Evolutionary conservation across 345 rosid species (phyloP).

Genomic region (Populus davidiana): DNA sequence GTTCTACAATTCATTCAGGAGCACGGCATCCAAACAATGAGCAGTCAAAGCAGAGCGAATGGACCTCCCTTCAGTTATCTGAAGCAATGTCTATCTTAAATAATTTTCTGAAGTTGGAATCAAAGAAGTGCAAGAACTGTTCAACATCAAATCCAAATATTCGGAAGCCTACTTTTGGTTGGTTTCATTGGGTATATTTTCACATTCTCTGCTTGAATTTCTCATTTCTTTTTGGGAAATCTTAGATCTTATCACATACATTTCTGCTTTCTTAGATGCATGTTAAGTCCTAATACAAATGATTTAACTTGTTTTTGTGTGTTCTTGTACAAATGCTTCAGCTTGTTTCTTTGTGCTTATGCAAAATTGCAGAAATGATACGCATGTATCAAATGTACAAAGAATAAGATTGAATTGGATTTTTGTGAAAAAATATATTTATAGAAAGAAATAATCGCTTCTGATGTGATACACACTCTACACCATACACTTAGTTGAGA

Average conservation of each 20-base stretch:
- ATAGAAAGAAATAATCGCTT: too few relatives aligned
- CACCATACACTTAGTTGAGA: too few relatives aligned
- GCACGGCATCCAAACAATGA: slow-evolving; percentile 22
- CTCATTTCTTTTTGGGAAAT: neutral
- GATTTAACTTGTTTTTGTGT: neutral
- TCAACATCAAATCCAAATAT: slow-evolving; percentile 35
- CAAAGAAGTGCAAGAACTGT: slow-evolving; percentile 48
- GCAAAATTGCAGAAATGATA: too few relatives aligned
- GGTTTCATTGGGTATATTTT: slow-evolving; percentile 66
- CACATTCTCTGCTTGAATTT: neutral
- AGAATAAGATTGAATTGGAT: too few relatives aligned
- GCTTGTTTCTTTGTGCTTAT: neutral
- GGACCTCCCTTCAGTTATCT: slow-evolving; percentile 84
- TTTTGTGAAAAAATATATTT: too few relatives aligned
- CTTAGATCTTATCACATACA: neutral
- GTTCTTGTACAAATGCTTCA: neutral
- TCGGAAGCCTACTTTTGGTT: slow-evolving; percentile 68
- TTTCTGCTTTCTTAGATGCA: slow-evolving; percentile 4
- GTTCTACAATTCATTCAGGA: slow-evolving; percentile 33
- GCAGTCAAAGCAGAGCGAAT: slow-evolving; percentile 32
- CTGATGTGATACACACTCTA: too few relatives aligned
- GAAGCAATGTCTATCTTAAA: slow-evolving; percentile 57
- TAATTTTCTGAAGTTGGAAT: slow-evolving; percentile 45
- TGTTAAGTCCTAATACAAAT: neutral
- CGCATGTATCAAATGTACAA: too few relatives aligned